A percentile compares a stretch with the other conserved stretches of the same genome.
These are phyloP conservation scores for Exophiala calicioides DNA, from an alignment of 2,329 filamentous ascomycete genomes.

Conservation along the genomic window DNA sequence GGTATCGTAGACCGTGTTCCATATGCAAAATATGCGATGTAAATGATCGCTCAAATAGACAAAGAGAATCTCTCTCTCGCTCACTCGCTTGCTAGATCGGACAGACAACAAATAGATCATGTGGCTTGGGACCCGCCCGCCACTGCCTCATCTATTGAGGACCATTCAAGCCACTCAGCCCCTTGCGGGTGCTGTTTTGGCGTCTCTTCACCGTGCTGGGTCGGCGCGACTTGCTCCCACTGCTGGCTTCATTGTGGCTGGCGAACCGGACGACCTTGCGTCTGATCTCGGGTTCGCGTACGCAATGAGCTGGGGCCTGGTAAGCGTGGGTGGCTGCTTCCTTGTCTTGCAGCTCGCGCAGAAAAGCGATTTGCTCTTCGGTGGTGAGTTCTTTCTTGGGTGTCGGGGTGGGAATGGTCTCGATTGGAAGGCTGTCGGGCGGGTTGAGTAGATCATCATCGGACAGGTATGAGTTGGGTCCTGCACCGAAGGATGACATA, in stretches of 20 bases:
- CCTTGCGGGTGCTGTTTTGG: conserved; percentile 14
- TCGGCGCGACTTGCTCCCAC: conserved; percentile 24
- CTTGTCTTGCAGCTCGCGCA: conserved; percentile 30
- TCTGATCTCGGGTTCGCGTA: conserved; percentile 15
- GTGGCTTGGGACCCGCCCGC: conserved; percentile 14
- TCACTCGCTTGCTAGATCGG: conserved; percentile 2
- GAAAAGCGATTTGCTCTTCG: conserved; percentile 31
- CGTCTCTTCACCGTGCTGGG: conserved; percentile 22
- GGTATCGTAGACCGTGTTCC: conserved; percentile 19
- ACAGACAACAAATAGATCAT: neutral
- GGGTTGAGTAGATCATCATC: conserved; percentile 31
- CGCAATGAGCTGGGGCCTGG: conserved; percentile 8
- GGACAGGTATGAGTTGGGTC: conserved; percentile 31
- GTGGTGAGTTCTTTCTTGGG: conserved; percentile 31
- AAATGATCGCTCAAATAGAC: conserved; percentile 8
- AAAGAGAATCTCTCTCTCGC: conserved; percentile 1
- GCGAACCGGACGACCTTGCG: conserved; percentile 30
- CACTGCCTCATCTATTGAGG: conserved; percentile 20
- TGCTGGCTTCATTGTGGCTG: conserved; percentile 5
- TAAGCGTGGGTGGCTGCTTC: conserved; percentile 24
- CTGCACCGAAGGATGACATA: conserved; percentile 27
- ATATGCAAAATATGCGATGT: conserved; percentile 10
- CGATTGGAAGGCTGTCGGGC: conserved; percentile 24
- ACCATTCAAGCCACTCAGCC: conserved; percentile 21
- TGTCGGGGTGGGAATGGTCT: conserved; percentile 26